Evolutionary conservation across 1,284 basidiomycete species (phyloP), one percentile per base, ranked within the genome.

Genomic region (Exobasidium rhododendri): DNA sequence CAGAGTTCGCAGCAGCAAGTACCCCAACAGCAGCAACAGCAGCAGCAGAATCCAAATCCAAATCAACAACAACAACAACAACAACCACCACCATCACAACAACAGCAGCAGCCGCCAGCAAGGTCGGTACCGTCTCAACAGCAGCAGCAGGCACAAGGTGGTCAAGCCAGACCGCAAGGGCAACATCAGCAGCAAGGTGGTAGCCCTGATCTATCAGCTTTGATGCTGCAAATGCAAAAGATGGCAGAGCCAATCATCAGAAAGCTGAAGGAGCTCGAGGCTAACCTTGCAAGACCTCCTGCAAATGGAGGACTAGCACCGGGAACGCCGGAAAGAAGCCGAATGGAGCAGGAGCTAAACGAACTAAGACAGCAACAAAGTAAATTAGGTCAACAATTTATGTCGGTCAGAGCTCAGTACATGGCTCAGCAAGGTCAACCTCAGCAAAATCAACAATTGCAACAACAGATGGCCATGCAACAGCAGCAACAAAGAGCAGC

Each of bases 271-370:
- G 40, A 46, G 35, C 65, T 74, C 11, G 68, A 72, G 46, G 74
- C 72, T 65, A 75, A 70, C 28, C 74, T 72, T 30, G 70, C 73
- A 50, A 66, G 69, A 10, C 59, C 74, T 32, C 59, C 66, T 31
- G 71, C 71, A 6, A 58, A 72, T 47, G 52, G 52, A n/a, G 52
- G 52, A 13, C 13, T 40, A 17, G 40, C 52, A 14, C 20, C 20
- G 14, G 72, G 70, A 6, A 72, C 74, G 11, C 66, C 68, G 20
- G 72, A 75, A 55, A 70, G 74, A 44, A 31, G 20, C 5, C n/a
- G 40, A 14, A 11, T 55, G 29, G 52, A 55, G 29, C 5, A 14
- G 20, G 52, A 55, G 30, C 30, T 55, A 4, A 20, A 22, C 2
- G 70, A 71, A 26, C 63, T 74, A 28, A 72, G 68, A 55, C 66